Conservation (phyloP, 148 eudicot genomes). For the Fagopyrum homotropicum region DNA sequence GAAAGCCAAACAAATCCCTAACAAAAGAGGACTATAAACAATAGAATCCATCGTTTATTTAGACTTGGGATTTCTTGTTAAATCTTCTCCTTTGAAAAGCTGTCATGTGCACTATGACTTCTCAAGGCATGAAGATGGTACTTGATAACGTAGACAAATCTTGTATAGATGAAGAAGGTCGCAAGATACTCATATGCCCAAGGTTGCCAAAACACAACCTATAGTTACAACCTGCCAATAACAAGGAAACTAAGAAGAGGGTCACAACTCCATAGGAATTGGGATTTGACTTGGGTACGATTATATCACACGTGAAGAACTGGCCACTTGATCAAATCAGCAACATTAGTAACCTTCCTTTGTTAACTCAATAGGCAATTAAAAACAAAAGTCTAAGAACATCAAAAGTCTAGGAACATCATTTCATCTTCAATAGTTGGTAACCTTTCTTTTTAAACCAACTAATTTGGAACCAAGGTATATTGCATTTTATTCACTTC, state of each 20-base stretch:
- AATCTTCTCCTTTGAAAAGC: constrained; percentile 82
- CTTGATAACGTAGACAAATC: constrained; percentile 63
- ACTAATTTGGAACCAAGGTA: too few relatives aligned
- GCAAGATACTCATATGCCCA: constrained; percentile 39
- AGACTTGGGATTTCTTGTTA: constrained; percentile 28
- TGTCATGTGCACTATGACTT: constrained; percentile 42
- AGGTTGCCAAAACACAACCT: constrained; percentile 35
- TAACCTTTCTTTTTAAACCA: too few relatives aligned
- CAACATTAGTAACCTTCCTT: too few relatives aligned
- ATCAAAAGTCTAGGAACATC: too few relatives aligned
- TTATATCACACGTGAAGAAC: constrained; percentile 20
- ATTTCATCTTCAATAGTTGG: too few relatives aligned
- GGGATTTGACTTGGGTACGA: constrained; percentile 43
- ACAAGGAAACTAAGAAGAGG: constrained; percentile 43
- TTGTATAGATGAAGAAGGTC: constrained; percentile 81
- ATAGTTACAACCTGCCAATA: constrained; percentile 41
- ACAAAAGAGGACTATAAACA: constrained; percentile 47
- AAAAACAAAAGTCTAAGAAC: too few relatives aligned
- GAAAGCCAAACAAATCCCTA: constrained; percentile 41
- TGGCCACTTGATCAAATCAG: too few relatives aligned
- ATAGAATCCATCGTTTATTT: constrained; percentile 49
- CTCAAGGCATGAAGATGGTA: constrained; percentile 30
- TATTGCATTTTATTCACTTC: too few relatives aligned
- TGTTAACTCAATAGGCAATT: too few relatives aligned
- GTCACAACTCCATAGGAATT: constrained; percentile 42